Evolutionary conservation across 257 asterid species (phyloP).

Genomic region (Nicotiana knightiana): DNA sequence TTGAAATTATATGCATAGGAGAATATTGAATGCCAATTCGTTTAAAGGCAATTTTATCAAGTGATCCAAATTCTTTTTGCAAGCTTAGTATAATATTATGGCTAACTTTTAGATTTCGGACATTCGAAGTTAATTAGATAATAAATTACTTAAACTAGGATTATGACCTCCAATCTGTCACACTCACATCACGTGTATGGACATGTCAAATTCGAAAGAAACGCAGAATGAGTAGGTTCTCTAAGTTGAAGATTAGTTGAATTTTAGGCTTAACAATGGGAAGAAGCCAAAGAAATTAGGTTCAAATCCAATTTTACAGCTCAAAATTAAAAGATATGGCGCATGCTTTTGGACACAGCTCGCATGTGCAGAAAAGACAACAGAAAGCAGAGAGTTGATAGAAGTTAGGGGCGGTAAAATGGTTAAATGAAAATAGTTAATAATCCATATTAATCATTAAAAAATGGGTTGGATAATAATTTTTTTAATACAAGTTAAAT

Average conservation of each 20-base stretch:
- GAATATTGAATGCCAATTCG: too few species aligned
- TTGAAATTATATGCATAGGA: too few species aligned
- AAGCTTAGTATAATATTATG: background rate
- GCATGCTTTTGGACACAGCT: background rate
- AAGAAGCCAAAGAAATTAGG: background rate
- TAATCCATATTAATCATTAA: too few species aligned
- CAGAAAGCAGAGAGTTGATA: background rate
- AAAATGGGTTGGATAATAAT: too few species aligned
- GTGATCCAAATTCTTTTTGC: background rate
- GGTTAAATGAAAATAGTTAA: too few species aligned
- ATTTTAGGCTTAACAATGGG: background rate
- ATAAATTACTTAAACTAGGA: background rate
- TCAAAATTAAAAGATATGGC: background rate
- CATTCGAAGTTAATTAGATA: background rate
- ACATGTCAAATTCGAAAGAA: background rate
- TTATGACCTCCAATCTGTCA: slow-evolving; percentile 7
- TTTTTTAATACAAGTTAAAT: too few species aligned
- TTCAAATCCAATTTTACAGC: background rate
- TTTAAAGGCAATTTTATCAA: too few species aligned
- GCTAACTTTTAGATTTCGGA: background rate
- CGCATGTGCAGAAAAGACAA: background rate
- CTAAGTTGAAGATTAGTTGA: background rate
- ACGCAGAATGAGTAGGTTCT: background rate
- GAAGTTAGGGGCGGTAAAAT: too few species aligned
- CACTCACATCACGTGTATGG: background rate